Conservation (phyloP, 208 protist genomes). For the Trypanosoma scelopori region DNA sequence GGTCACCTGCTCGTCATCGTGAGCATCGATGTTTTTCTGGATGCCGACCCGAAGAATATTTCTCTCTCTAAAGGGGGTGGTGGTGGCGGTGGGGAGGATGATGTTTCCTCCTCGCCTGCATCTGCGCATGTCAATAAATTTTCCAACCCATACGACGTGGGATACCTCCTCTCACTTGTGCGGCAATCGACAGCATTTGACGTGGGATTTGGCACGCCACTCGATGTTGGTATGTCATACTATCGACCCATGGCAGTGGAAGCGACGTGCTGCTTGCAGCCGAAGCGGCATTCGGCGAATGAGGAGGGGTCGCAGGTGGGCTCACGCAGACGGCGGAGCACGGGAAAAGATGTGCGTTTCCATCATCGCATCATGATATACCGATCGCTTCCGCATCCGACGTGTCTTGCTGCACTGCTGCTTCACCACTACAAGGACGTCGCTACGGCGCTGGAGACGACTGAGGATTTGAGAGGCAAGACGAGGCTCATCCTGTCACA, state of each 20-base stretch:
- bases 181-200: background rate
- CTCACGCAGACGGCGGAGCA: too few relatives aligned
- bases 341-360: background rate
- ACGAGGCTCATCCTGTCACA: background rate
- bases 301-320: background rate
- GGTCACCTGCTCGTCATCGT: too few relatives aligned
- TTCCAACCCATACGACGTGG: background rate
- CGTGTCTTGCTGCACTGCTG: constrained; percentile 5
- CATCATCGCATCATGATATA: constrained; percentile 1
- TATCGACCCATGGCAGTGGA: background rate
- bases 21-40: too few relatives aligned
- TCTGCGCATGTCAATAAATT: background rate
- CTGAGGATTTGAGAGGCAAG: background rate
- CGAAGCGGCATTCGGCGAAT: background rate
- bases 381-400: constrained; percentile 8
- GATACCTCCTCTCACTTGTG: constrained; percentile 1
- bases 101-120: too few relatives aligned
- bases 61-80: too few relatives aligned
- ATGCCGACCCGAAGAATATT: too few relatives aligned
- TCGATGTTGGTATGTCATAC: constrained; percentile 1
- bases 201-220: background rate
- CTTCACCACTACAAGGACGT: background rate
- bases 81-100: too few relatives aligned
- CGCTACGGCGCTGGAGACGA: background rate
- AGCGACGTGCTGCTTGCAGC: background rate